A percentile compares a stretch with the other conserved stretches of the same genome.
Conservation (phyloP, 1,284 basidiomycete genomes). For the Nidula niveotomentosa region DNA sequence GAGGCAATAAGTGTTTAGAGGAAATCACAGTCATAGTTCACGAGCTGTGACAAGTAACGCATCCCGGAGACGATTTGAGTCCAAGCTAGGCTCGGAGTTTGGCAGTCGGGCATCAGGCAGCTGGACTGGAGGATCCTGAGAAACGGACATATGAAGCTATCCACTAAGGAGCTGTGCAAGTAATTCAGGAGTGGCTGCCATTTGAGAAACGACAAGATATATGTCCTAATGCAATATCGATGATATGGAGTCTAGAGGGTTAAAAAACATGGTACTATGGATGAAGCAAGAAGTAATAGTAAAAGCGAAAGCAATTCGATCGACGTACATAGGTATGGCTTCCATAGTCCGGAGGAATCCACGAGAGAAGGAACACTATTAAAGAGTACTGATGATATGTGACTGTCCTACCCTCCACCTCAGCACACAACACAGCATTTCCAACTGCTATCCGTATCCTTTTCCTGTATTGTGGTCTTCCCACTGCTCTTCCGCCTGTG, state of each 20-base stretch:
- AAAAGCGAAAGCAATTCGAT: constrained; percentile 11
- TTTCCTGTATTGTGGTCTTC: constrained; percentile 41
- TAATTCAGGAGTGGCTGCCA: too few relatives aligned
- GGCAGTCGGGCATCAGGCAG: too few relatives aligned
- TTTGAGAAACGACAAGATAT: too few relatives aligned
- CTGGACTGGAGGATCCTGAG: too few relatives aligned
- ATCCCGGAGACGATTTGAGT: too few relatives aligned
- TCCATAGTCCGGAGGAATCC: constrained; percentile 16
- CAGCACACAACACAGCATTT: constrained; percentile 65
- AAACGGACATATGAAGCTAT: too few relatives aligned
- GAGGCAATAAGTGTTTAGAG: too few relatives aligned
- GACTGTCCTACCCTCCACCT: constrained; percentile 7
- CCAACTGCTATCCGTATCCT: constrained; percentile 44
- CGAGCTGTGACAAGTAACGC: too few relatives aligned
- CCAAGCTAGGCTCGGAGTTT: too few relatives aligned
- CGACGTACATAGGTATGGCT: constrained; percentile 12
- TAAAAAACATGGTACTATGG: constrained; percentile 11
- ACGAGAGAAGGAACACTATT: constrained; percentile 4
- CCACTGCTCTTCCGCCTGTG: constrained; percentile 54
- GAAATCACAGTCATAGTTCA: too few relatives aligned
- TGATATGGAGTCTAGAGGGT: background rate
- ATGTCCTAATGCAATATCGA: background rate
- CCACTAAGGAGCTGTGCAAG: too few relatives aligned
- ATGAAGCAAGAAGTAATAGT: constrained; percentile 17
- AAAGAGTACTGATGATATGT: background rate